Evolutionary conservation across 2,329 filamentous ascomycete genomes (phyloP), one percentile per base, ranked within the genome.

Genomic region (Colletotrichum siamense): DNA sequence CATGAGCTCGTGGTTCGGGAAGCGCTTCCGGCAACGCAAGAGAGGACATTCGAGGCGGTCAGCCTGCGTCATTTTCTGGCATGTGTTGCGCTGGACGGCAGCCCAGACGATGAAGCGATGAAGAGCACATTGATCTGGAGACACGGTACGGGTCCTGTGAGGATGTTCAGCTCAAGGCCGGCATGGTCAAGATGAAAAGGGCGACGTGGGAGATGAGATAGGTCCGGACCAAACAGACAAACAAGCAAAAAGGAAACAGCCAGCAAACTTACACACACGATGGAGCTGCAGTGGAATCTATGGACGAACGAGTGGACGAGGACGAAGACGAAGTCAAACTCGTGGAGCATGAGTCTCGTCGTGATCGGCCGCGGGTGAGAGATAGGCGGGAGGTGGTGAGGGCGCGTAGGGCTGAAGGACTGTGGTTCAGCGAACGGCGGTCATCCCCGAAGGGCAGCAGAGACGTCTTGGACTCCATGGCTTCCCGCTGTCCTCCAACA

Each of bases 71-170:
- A 91, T 89, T 69, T 85, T 86, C 57, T 81, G 77, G 69, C 86
- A 89, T 34, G 83, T 85, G 82, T 91, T 91, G 79, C 89, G 89
- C 81, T 89, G 88, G 77, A 91, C 85, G 62, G 90, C 90, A 39
- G 86, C 87, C 90, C 90, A 91, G 68, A 89, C 88, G 78, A 91
- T 88, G 82, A 92, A 92, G 73, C 88, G 85, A 79, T 91, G 86
- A 61, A 88, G 85, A 24, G 87, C 88, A 79, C 90, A 91, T 79
- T 90, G 88, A 75, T 90, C 86, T 34, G 83, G 84, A 13, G 85
- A 82, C 26, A 86, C 86, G 63, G 87, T 85, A 76, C 86, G 87
- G 78, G 85, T 86, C 61, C 89, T 90, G 78, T 34, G 49, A 62
- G 32, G 67, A n/a, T 49, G n/a, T 8, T 71, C 66, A 49, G 57